Percentiles rank a stretch among this genome's conserved stretches.
phyloP scores from a whole-genome alignment of 352 stramenopile species.

The Globisporangium sylvaticum region DNA sequence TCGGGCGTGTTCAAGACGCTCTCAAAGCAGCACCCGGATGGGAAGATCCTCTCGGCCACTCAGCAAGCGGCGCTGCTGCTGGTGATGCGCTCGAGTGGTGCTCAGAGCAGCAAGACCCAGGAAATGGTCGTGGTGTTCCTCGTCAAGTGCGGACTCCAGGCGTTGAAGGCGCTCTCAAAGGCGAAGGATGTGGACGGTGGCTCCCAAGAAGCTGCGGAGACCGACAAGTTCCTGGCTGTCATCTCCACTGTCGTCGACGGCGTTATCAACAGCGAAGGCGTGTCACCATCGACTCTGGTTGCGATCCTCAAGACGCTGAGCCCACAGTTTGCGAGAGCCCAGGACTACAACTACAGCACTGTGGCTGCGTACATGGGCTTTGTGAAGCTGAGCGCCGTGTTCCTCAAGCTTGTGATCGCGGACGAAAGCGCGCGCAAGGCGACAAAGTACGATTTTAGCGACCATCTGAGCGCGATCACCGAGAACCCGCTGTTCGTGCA shows the following conservation, averaged over 20 bases:
- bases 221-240: constrained; percentile 1
- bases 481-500: constrained; percentile 25
- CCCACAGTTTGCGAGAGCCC: constrained; percentile 20
- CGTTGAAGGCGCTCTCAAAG: constrained; percentile 9
- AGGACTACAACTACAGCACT: constrained; percentile 19
- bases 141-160: constrained; percentile 15
- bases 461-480: constrained; percentile 31
- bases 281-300: not conserved
- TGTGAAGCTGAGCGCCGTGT: constrained; percentile 26
- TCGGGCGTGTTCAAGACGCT: constrained; percentile 27
- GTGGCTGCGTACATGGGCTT: constrained; percentile 26
- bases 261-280: not conserved
- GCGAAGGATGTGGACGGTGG: not conserved
- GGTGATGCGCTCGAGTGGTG: constrained; percentile 22
- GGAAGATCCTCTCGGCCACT: constrained; percentile 19
- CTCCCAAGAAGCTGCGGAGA: not conserved
- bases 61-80: constrained; percentile 38
- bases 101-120: constrained; percentile 8
- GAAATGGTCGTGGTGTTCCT: constrained; percentile 13
- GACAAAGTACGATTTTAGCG: constrained; percentile 29
- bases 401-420: constrained; percentile 29
- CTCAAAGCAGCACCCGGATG: constrained; percentile 16
- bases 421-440: constrained; percentile 12
- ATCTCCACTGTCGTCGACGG: constrained; percentile 8
- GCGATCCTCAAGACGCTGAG: constrained; percentile 19